phyloP scores from a whole-genome alignment of 78 protist genomes.

The Blattamonas nauphoetae region DNA sequence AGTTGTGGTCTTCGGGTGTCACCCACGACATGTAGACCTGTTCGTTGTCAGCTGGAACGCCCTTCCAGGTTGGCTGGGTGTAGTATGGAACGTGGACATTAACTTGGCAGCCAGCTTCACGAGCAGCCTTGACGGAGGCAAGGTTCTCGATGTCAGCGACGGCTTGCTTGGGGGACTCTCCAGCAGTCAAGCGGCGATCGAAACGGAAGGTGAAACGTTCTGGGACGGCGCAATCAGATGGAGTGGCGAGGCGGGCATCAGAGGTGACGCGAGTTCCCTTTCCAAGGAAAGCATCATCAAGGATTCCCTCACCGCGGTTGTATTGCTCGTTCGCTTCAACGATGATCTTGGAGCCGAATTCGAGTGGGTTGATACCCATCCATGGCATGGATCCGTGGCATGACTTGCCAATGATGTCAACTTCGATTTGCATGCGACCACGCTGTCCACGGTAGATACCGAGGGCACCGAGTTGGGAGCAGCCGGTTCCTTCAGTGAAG shows the following conservation, averaged over 20 bases:
- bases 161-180: conserved; percentile 29
- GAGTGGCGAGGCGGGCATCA: conserved; percentile 36
- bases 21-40: conserved; percentile 37
- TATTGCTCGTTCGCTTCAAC: conserved; percentile 24
- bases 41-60: conserved; percentile 32
- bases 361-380: conserved; percentile 40
- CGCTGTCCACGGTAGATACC: conserved; percentile 53
- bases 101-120: conserved; percentile 31
- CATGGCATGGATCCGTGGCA: conserved; percentile 48
- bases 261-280: conserved; percentile 39
- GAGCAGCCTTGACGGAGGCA: conserved; percentile 13
- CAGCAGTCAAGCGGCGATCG: conserved; percentile 44
- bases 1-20: conserved; percentile 39
- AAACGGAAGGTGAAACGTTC: conserved; percentile 45
- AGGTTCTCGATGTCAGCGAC: conserved; percentile 20
- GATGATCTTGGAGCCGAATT: conserved; percentile 37
- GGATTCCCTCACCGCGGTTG: conserved; percentile 14
- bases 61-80: conserved; percentile 30
- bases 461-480: conserved; percentile 7
- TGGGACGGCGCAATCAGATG: conserved; percentile 56
- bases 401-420: conserved; percentile 37
- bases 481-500: conserved; percentile 45
- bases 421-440: conserved; percentile 42
- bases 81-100: conserved; percentile 30
- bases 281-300: conserved; percentile 33